phyloP scores from a whole-genome alignment of 192 early-diverging fungal species.

The Mortierella antarctica region DNA sequence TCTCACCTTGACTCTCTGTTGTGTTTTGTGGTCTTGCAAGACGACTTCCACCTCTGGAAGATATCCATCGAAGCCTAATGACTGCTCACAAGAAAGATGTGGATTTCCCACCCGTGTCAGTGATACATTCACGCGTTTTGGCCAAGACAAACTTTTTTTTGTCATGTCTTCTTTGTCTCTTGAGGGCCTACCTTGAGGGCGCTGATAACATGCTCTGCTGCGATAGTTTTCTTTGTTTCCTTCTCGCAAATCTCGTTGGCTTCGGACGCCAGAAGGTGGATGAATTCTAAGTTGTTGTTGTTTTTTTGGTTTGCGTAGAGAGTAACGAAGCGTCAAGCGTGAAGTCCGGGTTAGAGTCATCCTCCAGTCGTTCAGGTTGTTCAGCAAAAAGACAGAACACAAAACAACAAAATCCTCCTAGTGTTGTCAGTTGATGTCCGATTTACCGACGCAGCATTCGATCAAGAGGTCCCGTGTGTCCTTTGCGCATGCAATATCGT shows the following conservation, averaged over 20 bases:
- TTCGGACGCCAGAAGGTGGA: conserved; percentile 93
- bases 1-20: conserved; percentile 71
- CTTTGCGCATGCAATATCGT: conserved; percentile 92
- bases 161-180: not conserved
- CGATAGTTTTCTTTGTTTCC: conserved; percentile 96
- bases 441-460: conserved; percentile 92
- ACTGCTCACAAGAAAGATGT: conserved; percentile 44
- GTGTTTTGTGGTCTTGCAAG: conserved; percentile 88
- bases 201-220: conserved; percentile 93
- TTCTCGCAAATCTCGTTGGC: conserved; percentile 98
- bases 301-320: too few species aligned
- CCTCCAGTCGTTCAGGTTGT: not conserved
- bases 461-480: conserved; percentile 94
- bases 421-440: not conserved
- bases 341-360: not conserved
- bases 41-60: conserved; percentile 88
- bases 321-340: too few species aligned
- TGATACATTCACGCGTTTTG: not conserved
- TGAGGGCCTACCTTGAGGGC: conserved; percentile 75
- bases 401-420: too few species aligned
- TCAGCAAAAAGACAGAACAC: too few species aligned
- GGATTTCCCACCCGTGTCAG: not conserved
- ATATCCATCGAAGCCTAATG: conserved; percentile 94
- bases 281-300: conserved; percentile 76
- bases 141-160: not conserved